These are phyloP conservation scores for Pseudotulostoma volvatum DNA, from an alignment of 495 filamentous ascomycete species.

Conservation along the genomic window DNA sequence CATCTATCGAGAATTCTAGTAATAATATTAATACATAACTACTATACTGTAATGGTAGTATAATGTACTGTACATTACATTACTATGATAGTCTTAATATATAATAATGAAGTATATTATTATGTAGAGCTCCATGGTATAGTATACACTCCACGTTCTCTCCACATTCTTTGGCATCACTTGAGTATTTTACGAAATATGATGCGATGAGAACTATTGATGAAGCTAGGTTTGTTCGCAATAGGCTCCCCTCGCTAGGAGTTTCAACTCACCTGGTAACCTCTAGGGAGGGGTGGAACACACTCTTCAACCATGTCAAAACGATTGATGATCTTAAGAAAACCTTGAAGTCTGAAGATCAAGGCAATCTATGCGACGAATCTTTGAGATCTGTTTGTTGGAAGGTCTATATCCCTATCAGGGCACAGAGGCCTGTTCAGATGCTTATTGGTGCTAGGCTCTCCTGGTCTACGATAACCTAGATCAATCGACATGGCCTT, in stretches of 20 bases:
- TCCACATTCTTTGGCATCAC: too few species aligned
- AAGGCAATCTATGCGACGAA: slow-evolving; percentile 42
- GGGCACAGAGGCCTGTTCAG: not conserved
- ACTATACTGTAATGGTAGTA: too few species aligned
- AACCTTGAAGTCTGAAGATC: slow-evolving; percentile 41
- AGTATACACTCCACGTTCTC: too few species aligned
- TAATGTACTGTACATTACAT: too few species aligned
- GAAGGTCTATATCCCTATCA: slow-evolving; percentile 47
- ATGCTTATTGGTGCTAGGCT: slow-evolving; percentile 27
- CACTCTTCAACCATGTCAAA: slow-evolving; percentile 41
- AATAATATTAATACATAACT: too few species aligned
- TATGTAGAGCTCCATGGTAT: too few species aligned
- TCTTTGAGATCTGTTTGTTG: slow-evolving; percentile 82
- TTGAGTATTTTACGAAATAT: too few species aligned
- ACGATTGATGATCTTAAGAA: slow-evolving; percentile 48
- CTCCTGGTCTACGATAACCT: slow-evolving; percentile 67
- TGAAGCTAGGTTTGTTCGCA: slow-evolving; percentile 37
- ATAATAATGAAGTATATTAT: too few species aligned
- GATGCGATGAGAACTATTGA: slow-evolving; percentile 44
- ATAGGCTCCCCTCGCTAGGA: not conserved
- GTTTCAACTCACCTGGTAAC: slow-evolving; percentile 2
- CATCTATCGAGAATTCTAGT: too few species aligned
- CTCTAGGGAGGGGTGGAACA: slow-evolving; percentile 45
- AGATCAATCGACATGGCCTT: slow-evolving; percentile 50
- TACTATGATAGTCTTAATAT: too few species aligned